These are phyloP conservation scores for Boletus sp. DNA, from an alignment of 768 basidiomycete species.

Conservation along the genomic window DNA sequence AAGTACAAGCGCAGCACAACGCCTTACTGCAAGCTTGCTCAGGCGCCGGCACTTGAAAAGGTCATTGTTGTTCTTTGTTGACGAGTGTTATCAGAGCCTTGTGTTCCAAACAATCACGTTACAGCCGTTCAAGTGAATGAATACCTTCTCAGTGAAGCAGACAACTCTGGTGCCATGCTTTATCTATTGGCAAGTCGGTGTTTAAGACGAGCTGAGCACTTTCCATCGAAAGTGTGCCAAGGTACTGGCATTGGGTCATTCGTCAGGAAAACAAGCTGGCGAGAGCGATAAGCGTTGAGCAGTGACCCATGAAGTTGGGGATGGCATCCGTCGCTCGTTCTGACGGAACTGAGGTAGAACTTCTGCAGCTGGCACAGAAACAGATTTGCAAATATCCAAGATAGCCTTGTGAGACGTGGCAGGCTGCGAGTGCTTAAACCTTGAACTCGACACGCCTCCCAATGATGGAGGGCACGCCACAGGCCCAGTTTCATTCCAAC, in stretches of 20 bases:
- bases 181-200: not conserved
- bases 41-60: slow-evolving; percentile 18
- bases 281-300: not conserved
- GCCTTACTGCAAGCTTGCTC: slow-evolving; percentile 10
- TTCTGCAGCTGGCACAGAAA: not conserved
- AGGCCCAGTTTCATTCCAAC: not conserved
- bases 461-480: not conserved
- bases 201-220: not conserved
- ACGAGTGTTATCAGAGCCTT: slow-evolving; percentile 24
- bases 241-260: not conserved
- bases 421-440: not conserved
- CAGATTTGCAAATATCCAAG: not conserved
- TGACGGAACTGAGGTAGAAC: not conserved
- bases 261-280: not conserved
- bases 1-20: slow-evolving; percentile 16
- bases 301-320: not conserved
- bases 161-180: not conserved
- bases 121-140: not conserved
- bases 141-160: not conserved
- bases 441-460: not conserved
- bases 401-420: not conserved
- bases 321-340: not conserved
- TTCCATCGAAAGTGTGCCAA: not conserved
- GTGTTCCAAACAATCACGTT: slow-evolving; percentile 14
- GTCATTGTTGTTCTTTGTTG: slow-evolving; percentile 29